These are phyloP conservation scores for Wickerhamomyces xylosicus DNA, from an alignment of 805 yeast species.

Conservation along the genomic window DNA sequence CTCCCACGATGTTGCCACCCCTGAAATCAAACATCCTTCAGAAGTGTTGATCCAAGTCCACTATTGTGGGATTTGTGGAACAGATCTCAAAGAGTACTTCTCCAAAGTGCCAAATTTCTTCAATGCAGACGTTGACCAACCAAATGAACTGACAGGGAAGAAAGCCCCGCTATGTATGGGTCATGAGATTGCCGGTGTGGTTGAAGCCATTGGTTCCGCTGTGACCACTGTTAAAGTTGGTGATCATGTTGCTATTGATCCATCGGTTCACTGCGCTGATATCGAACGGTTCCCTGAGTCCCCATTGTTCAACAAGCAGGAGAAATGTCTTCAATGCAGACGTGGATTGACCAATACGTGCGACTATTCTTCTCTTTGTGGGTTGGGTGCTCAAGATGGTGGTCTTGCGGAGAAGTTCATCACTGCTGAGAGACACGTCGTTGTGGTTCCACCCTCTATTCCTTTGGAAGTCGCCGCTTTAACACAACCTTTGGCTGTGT, in stretches of 20 bases:
- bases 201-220: constrained; percentile 32
- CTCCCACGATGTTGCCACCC: constrained; percentile 25
- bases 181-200: constrained; percentile 42
- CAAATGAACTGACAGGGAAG: constrained; percentile 29
- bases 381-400: constrained; percentile 48
- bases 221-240: constrained; percentile 37
- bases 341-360: constrained; percentile 45
- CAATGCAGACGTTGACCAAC: constrained; percentile 24
- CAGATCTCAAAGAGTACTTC: constrained; percentile 46
- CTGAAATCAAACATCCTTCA: constrained; percentile 23
- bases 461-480: constrained; percentile 39
- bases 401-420: constrained; percentile 41
- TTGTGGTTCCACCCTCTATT: constrained; percentile 30
- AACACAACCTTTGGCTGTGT: constrained; percentile 47
- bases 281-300: constrained; percentile 28
- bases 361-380: constrained; percentile 35
- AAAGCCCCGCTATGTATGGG: constrained; percentile 39
- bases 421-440: constrained; percentile 28
- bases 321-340: constrained; percentile 37
- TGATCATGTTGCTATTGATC: constrained; percentile 54
- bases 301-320: constrained; percentile 17
- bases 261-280: constrained; percentile 49
- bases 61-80: constrained; percentile 57
- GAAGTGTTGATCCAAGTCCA: constrained; percentile 35
- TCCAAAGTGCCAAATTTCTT: constrained; percentile 52